Base-by-base conservation (phyloP, 164 flowering plant genomes). In the Aristolochia fimbriata region DNA sequence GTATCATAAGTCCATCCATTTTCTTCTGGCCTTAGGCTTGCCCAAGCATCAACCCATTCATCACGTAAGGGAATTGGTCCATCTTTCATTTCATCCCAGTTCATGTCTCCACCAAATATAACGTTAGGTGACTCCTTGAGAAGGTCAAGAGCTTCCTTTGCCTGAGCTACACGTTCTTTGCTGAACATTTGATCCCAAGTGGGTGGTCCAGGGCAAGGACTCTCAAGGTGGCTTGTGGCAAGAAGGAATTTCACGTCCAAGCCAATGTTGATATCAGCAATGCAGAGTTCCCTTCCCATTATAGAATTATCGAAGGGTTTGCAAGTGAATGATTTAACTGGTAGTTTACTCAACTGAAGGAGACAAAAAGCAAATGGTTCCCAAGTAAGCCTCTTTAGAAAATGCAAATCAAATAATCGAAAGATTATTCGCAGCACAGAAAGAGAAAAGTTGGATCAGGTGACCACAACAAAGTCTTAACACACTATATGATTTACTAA, bases 171-270 rank as follows among this genome's bases (percentile, higher is more conserved):
- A 15, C 41, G 58, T 17, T 55, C 58, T 30, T 25, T 25, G 43
- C 58, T 55, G 20, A 25, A 86, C 96, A 83, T 88, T 57, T 93
- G 97, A 73, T 92, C 80, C 97, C 96, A 92, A 55, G 54, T 89
- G 17, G 98, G 98, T 59, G 96, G 97, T 16, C 60, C 83, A 16
- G 96, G 99, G 66, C 87, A 82, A 9, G 99, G 99, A 62, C 99
- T 93, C 77, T 93, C 99, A 45, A 93, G 96, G 74, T 93, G 99
- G 76, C 85, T 84, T 93, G 49, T 94, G 45, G 97, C 95, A 66
- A 88, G 69, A 60, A 81, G 72, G 62, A 94, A 64, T 20, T 74
- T 21, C 61, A 69, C 79, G 49, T 68, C 72, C 17, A 51, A 58
- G n/a, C 47, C 61, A 55, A 71, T 73, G 62, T 83, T 81, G 55